Conservation (phyloP, 2,329 filamentous ascomycete species). For the Lomentospora prolificans region DNA sequence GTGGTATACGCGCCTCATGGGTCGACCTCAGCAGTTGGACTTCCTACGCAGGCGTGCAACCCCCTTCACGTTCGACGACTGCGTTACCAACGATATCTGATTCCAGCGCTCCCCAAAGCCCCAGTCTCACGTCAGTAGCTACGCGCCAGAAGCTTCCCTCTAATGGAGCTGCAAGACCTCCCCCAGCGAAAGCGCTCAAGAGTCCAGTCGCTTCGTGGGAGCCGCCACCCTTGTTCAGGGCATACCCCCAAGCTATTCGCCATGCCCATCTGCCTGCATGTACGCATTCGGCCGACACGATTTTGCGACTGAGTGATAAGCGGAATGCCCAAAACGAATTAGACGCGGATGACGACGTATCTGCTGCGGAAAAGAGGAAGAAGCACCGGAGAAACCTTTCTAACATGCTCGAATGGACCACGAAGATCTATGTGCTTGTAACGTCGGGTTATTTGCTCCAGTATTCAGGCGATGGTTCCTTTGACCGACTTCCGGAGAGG, state of each 20-base stretch:
- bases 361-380: slow-evolving; percentile 24
- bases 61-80: slow-evolving; percentile 25
- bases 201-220: slow-evolving; percentile 41
- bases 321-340: slow-evolving; percentile 28
- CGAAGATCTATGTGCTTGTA: slow-evolving; percentile 63
- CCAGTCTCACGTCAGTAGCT: background rate
- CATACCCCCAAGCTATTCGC: slow-evolving; percentile 74
- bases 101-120: background rate
- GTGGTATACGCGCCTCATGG: slow-evolving; percentile 34
- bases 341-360: slow-evolving; percentile 13
- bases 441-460: slow-evolving; percentile 66
- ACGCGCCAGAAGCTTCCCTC: background rate
- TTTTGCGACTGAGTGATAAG: slow-evolving; percentile 51
- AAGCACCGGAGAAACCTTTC: slow-evolving; percentile 35
- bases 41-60: slow-evolving; percentile 20
- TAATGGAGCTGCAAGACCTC: background rate
- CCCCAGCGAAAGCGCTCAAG: background rate
- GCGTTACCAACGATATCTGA: slow-evolving; percentile 16
- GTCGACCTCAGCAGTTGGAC: slow-evolving; percentile 35
- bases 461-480: slow-evolving; percentile 60
- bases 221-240: slow-evolving; percentile 73
- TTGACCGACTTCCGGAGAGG: slow-evolving; percentile 65
- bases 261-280: slow-evolving; percentile 62
- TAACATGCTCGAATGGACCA: slow-evolving; percentile 50
- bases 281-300: slow-evolving; percentile 55